Percentiles rank a stretch among this genome's conserved stretches.
phyloP scores from a whole-genome alignment of 257 asterid species.

The Plantago major region DNA sequence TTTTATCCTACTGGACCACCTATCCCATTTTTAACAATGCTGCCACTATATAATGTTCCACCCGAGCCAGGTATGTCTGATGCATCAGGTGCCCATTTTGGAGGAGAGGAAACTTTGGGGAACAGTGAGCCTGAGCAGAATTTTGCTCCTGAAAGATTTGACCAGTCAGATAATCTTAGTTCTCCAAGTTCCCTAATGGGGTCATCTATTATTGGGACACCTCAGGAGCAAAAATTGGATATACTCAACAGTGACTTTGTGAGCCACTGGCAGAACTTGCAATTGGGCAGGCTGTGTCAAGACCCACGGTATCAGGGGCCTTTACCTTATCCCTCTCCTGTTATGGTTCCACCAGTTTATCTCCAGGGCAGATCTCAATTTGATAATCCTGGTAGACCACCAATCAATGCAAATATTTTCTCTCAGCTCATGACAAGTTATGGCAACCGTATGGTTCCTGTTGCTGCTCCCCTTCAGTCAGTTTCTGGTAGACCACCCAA shows the following conservation, averaged over 20 bases:
- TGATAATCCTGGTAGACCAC: constrained; percentile 78
- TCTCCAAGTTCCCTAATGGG: constrained; percentile 43
- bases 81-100: constrained; percentile 47
- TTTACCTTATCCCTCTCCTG: constrained; percentile 55
- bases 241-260: constrained; percentile 84
- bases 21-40: constrained; percentile 90
- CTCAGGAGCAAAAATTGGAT: constrained; percentile 58
- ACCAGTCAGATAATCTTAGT: constrained; percentile 46
- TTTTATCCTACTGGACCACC: constrained; percentile 98
- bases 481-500: constrained; percentile 60
- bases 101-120: constrained; percentile 45
- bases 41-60: constrained; percentile 66
- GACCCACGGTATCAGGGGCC: constrained; percentile 53
- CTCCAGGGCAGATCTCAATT: constrained; percentile 73
- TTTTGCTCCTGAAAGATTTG: constrained; percentile 43
- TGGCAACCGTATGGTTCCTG: constrained; percentile 65
- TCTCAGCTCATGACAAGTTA: constrained; percentile 66
- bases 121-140: constrained; percentile 42
- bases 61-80: constrained; percentile 55
- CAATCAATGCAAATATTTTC: constrained; percentile 52
- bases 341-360: constrained; percentile 80
- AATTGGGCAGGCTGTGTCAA: constrained; percentile 87
- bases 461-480: constrained; percentile 55
- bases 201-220: constrained; percentile 36
- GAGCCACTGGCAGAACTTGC: constrained; percentile 89